Percentiles rank a stretch among this genome's conserved stretches.
Conservation (phyloP, 2,329 filamentous ascomycete species). For the Exophiala xenobiotica region DNA sequence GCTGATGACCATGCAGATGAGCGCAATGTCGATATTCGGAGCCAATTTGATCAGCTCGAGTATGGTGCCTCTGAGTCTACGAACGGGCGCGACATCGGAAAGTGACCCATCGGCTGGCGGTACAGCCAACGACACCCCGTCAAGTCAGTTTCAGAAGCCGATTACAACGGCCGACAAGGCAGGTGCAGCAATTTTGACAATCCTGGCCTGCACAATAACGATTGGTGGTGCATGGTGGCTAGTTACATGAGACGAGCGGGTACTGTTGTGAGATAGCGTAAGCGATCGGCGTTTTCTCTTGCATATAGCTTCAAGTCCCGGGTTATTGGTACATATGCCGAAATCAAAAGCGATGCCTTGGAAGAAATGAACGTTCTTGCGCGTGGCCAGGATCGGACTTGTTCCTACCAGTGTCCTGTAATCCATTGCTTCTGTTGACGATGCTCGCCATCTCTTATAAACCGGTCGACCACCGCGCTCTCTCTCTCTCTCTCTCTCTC, state of each 20-base stretch:
- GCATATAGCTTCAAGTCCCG: too few species aligned
- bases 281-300: too few species aligned
- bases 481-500: too few species aligned
- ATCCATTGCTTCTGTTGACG: too few species aligned
- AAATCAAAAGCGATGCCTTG: too few species aligned
- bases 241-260: constrained; percentile 9
- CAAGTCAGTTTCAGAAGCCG: constrained; percentile 4
- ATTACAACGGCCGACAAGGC: constrained; percentile 39
- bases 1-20: constrained; percentile 48
- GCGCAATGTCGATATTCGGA: constrained; percentile 62
- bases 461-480: too few species aligned
- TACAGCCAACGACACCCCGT: constrained; percentile 10
- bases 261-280: background rate
- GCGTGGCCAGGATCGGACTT: too few species aligned
- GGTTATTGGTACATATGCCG: too few species aligned
- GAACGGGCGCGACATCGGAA: constrained; percentile 57
- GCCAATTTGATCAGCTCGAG: constrained; percentile 56
- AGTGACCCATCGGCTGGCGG: constrained; percentile 40
- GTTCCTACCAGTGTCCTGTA: too few species aligned
- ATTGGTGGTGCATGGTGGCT: constrained; percentile 27
- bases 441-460: too few species aligned
- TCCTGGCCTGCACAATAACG: constrained; percentile 31
- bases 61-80: constrained; percentile 50
- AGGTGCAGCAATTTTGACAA: constrained; percentile 42
- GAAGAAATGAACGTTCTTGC: too few species aligned